Evolutionary conservation across 768 basidiomycete genomes (phyloP).

Genomic region (Harrya chromipes): DNA sequence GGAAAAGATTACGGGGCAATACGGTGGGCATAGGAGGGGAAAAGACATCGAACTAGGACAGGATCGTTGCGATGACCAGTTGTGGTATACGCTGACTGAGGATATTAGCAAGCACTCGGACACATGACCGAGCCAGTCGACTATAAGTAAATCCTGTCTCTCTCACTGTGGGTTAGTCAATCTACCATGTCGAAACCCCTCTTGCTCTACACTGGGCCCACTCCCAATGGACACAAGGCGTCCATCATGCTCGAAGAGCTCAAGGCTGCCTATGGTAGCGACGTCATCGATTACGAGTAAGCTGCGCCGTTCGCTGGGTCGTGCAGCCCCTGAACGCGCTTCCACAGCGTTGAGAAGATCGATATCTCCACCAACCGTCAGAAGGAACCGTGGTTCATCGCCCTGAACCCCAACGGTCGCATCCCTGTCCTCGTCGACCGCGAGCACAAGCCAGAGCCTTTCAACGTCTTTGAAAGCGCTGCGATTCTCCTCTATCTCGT

Average conservation of each 20-base stretch:
- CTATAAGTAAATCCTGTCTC: conserved; percentile 9
- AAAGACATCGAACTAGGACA: conserved; percentile 5
- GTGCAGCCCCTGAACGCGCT: background rate
- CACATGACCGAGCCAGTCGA: conserved; percentile 10
- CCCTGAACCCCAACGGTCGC: conserved; percentile 69
- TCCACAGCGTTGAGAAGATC: conserved; percentile 47
- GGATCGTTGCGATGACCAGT: no score
- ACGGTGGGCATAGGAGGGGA: conserved; percentile 47
- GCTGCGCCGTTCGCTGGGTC: background rate
- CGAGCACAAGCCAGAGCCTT: conserved; percentile 48
- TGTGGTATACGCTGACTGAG: conserved; percentile 5
- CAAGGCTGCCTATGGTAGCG: conserved; percentile 45
- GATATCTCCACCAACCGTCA: conserved; percentile 64
- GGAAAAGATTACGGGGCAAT: conserved; percentile 79
- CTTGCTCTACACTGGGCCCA: conserved; percentile 39
- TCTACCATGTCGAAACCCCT: conserved; percentile 24
- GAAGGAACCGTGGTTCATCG: conserved; percentile 80
- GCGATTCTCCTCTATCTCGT: conserved; percentile 83
- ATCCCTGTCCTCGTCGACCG: conserved; percentile 69
- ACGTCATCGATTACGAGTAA: conserved; percentile 49
- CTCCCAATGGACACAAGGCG: conserved; percentile 55
- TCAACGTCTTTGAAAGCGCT: conserved; percentile 70
- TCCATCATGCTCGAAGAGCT: conserved; percentile 65
- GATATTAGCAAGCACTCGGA: conserved; percentile 19
- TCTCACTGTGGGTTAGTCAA: background rate